These are phyloP conservation scores for Pseudogymnoascus sp. DNA, from an alignment of 2,329 filamentous ascomycete species.

Conservation along the genomic window DNA sequence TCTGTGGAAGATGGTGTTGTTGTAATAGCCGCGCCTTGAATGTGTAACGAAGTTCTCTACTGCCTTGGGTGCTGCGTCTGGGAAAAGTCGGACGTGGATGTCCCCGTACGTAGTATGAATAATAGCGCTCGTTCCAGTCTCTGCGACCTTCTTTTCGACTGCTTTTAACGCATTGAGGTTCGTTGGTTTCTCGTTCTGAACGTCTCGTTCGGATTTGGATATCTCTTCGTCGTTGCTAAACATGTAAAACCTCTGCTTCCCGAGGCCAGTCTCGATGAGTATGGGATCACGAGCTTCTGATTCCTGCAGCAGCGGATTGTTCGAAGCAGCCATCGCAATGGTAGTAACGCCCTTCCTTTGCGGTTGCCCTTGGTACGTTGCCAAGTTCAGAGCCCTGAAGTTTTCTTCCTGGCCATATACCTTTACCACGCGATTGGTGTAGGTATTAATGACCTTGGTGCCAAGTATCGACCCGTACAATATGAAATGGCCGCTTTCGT, in stretches of 20 bases:
- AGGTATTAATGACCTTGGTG: constrained; percentile 90
- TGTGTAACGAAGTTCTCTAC: constrained; percentile 98
- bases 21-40: constrained; percentile 85
- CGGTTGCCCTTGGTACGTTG: constrained; percentile 89
- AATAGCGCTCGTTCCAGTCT: constrained; percentile 71
- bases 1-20: constrained; percentile 94
- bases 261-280: constrained; percentile 72
- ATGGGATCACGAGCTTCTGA: constrained; percentile 88
- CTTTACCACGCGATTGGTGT: constrained; percentile 86
- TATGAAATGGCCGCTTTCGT: constrained; percentile 93
- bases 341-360: constrained; percentile 91
- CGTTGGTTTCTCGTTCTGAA: constrained; percentile 90
- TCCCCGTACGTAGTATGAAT: constrained; percentile 92
- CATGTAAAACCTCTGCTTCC: constrained; percentile 93
- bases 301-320: constrained; percentile 86
- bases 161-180: constrained; percentile 49
- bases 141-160: constrained; percentile 52
- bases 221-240: constrained; percentile 87
- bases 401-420: constrained; percentile 86
- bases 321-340: constrained; percentile 92
- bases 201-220: constrained; percentile 75
- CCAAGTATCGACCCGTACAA: constrained; percentile 89
- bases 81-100: constrained; percentile 87
- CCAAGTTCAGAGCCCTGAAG: constrained; percentile 73
- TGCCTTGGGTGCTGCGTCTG: constrained; percentile 83